Evolutionary conservation across 2,329 filamentous ascomycete species (phyloP).

Genomic region (Penicillium sclerotigenum): DNA sequence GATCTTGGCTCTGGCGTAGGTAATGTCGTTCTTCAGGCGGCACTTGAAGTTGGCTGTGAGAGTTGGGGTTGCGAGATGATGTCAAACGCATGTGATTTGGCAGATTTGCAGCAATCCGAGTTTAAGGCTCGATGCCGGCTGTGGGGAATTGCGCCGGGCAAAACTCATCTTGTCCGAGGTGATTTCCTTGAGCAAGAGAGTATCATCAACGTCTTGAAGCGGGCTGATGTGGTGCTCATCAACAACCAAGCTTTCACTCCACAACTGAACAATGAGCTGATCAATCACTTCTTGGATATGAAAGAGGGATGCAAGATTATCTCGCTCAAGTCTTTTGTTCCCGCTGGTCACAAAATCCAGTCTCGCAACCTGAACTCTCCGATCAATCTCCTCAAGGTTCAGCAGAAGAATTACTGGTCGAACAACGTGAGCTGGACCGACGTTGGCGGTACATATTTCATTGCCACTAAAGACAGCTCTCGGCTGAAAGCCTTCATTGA

Average conservation of each 20-base stretch:
- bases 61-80: conserved; percentile 97
- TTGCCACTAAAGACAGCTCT: conserved; percentile 71
- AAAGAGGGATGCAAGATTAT: conserved; percentile 88
- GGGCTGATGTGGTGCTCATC: conserved; percentile 91
- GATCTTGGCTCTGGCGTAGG: conserved; percentile 94
- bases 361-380: conserved; percentile 74
- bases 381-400: conserved; percentile 74
- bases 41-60: conserved; percentile 87
- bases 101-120: conserved; percentile 74
- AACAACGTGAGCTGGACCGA: conserved; percentile 85
- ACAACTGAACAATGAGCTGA: conserved; percentile 76
- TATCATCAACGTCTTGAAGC: conserved; percentile 70
- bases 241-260: conserved; percentile 98
- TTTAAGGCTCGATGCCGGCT: conserved; percentile 80
- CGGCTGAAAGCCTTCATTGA: conserved; percentile 51
- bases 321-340: conserved; percentile 87
- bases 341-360: conserved; percentile 71
- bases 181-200: conserved; percentile 74
- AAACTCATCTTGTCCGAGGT: conserved; percentile 74
- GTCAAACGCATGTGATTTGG: conserved; percentile 81
- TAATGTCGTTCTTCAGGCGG: conserved; percentile 91
- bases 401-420: conserved; percentile 67
- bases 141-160: conserved; percentile 81
- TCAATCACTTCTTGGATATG: conserved; percentile 87
- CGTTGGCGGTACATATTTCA: conserved; percentile 78